Evolutionary conservation across 345 rosid species (phyloP).

Genomic region (Theobroma cacao): DNA sequence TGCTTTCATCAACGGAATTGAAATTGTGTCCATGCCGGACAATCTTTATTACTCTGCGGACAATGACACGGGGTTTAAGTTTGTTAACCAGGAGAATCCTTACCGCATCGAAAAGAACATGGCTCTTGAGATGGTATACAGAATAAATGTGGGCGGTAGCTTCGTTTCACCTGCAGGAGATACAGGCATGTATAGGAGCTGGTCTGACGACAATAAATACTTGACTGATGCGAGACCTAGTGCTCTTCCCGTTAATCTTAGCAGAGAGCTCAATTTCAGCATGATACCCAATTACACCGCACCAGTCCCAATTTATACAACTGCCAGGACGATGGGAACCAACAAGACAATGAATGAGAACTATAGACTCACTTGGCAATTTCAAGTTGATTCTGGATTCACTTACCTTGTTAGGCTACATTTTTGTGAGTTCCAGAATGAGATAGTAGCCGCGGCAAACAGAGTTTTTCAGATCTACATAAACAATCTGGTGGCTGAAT

Average conservation of each 20-base stretch:
- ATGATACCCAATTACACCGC: not conserved
- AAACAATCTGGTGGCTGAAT: not conserved
- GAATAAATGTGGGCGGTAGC: constrained; percentile 28
- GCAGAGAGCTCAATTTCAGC: not conserved
- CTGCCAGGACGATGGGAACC: constrained; percentile 8
- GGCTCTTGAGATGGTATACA: constrained; percentile 27
- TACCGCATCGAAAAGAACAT: not conserved
- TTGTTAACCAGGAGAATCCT: not conserved
- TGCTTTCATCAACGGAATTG: constrained; percentile 33
- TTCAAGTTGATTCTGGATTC: constrained; percentile 24
- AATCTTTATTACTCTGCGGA: constrained; percentile 12
- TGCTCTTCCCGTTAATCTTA: not conserved
- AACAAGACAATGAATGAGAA: not conserved
- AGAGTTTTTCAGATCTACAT: constrained; percentile 20
- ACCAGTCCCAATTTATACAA: not conserved
- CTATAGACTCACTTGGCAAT: constrained; percentile 23
- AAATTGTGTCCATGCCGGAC: constrained; percentile 29
- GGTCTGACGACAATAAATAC: not conserved
- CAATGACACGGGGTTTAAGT: not conserved
- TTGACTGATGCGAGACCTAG: not conserved
- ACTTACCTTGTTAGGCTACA: constrained; percentile 29
- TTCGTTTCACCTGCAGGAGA: not conserved
- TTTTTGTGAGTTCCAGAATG: constrained; percentile 23
- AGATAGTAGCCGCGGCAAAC: not conserved
- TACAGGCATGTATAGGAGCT: not conserved